Evolutionary conservation across 495 filamentous ascomycete species (phyloP).

Genomic region (Neurospora sp.): DNA sequence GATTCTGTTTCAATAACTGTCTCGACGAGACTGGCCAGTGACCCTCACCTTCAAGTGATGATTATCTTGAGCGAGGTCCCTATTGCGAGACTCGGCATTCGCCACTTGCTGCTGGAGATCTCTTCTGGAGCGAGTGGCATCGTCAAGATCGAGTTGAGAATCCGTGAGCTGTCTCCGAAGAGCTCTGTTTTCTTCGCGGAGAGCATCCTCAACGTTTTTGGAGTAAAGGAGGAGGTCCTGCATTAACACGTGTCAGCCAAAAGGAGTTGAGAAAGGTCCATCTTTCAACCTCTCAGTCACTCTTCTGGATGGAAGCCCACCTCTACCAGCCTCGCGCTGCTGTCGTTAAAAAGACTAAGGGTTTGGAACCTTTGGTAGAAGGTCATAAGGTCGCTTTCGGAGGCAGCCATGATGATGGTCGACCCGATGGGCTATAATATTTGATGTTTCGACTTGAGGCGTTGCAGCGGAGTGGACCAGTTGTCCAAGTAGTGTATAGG

Average conservation of each 20-base stretch:
- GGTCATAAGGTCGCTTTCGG: conserved; percentile 17
- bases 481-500: not conserved
- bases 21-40: conserved; percentile 1
- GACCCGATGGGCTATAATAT: not conserved
- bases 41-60: conserved; percentile 28
- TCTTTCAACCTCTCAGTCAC: not conserved
- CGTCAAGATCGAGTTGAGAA: conserved; percentile 32
- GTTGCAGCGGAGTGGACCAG: not conserved
- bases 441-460: not conserved
- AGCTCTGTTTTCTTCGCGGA: conserved; percentile 27
- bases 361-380: conserved; percentile 34
- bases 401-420: not conserved
- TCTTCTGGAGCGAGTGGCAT: conserved; percentile 27
- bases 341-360: conserved; percentile 25
- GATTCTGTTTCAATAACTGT: conserved; percentile 11
- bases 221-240: conserved; percentile 37
- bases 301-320: conserved; percentile 12
- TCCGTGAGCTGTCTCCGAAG: conserved; percentile 25
- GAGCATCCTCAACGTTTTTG: conserved; percentile 21
- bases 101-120: conserved; percentile 34
- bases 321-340: conserved; percentile 28
- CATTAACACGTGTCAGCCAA: not conserved
- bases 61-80: conserved; percentile 15
- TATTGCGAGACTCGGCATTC: not conserved
- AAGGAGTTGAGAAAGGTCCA: not conserved